phyloP scores from a whole-genome alignment of 2,329 filamentous ascomycete genomes.

The Madurella mycetomatis region DNA sequence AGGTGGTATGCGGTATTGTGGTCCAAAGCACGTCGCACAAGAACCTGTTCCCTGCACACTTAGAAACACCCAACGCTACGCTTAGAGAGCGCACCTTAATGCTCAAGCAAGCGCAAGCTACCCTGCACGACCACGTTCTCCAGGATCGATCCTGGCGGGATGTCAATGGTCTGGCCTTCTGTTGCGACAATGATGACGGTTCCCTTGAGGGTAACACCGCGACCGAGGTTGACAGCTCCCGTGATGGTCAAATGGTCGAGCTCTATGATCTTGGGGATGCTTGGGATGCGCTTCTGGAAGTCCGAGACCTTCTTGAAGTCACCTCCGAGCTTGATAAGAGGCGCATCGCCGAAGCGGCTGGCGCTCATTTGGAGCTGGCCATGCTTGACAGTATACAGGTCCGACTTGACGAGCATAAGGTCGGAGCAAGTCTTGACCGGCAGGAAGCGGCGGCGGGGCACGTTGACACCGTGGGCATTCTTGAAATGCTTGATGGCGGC shows the following conservation, averaged over 20 bases:
- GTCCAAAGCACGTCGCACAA: conserved; percentile 4
- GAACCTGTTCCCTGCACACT: not conserved
- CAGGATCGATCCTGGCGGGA: conserved; percentile 91
- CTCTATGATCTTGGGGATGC: conserved; percentile 86
- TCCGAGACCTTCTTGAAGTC: conserved; percentile 99
- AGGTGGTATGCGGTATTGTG: not conserved
- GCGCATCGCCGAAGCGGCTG: conserved; percentile 91
- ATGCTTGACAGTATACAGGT: conserved; percentile 97
- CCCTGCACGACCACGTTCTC: conserved; percentile 99
- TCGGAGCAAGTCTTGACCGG: conserved; percentile 99
- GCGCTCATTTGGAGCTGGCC: conserved; percentile 96
- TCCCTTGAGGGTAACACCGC: conserved; percentile 92
- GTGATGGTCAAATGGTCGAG: conserved; percentile 96
- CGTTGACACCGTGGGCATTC: conserved; percentile 98
- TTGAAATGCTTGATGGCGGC: conserved; percentile 98
- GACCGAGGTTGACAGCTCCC: conserved; percentile 92
- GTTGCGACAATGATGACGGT: conserved; percentile 99
- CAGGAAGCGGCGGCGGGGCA: conserved; percentile 94
- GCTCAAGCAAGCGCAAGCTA: conserved; percentile 72
- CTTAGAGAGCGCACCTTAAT: conserved; percentile 39
- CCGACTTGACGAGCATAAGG: conserved; percentile 98
- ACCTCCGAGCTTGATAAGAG: conserved; percentile 95
- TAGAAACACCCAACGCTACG: not conserved
- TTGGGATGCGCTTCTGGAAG: conserved; percentile 83
- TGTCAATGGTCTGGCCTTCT: conserved; percentile 95